Evolutionary conservation across 139 green algal species (phyloP).

Genomic region (Parachlorella kessleri): DNA sequence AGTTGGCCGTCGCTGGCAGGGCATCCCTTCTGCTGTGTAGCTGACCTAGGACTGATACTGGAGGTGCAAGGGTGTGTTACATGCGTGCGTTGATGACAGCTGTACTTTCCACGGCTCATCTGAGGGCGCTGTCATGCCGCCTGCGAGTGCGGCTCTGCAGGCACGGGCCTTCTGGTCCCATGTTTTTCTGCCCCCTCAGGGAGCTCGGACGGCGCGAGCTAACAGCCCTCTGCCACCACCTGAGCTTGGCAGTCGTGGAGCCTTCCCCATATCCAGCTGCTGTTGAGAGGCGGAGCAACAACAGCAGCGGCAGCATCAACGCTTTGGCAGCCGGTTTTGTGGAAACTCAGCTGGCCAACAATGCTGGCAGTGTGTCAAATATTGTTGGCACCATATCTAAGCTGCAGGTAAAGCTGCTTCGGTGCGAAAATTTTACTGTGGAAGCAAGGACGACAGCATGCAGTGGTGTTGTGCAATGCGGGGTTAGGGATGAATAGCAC

Average conservation of each 20-base stretch:
- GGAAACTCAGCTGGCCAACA: constrained; percentile 16
- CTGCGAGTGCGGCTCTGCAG: not conserved
- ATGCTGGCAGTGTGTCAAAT: constrained; percentile 33
- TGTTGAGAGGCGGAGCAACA: too few relatives aligned
- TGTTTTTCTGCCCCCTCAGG: constrained; percentile 23
- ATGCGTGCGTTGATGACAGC: not conserved
- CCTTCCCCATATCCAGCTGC: not conserved
- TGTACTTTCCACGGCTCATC: not conserved
- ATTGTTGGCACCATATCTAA: constrained; percentile 31
- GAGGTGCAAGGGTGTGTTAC: not conserved
- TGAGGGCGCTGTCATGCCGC: too few relatives aligned
- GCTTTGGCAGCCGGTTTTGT: constrained; percentile 24
- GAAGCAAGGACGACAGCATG: too few relatives aligned
- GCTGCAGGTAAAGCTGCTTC: constrained; percentile 13
- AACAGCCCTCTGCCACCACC: not conserved
- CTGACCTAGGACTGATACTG: not conserved
- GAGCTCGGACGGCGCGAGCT: constrained; percentile 30
- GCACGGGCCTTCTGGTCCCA: constrained; percentile 6
- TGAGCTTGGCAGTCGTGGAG: constrained; percentile 3
- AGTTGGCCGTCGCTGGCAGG: too few relatives aligned
- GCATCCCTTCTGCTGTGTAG: not conserved
- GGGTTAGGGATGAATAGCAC: too few relatives aligned
- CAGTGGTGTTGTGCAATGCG: too few relatives aligned
- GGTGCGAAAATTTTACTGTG: too few relatives aligned
- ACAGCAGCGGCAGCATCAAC: constrained; percentile 29